Base-by-base conservation (phyloP, 2,329 filamentous ascomycete species). In the Clarireedia monteithiana region DNA sequence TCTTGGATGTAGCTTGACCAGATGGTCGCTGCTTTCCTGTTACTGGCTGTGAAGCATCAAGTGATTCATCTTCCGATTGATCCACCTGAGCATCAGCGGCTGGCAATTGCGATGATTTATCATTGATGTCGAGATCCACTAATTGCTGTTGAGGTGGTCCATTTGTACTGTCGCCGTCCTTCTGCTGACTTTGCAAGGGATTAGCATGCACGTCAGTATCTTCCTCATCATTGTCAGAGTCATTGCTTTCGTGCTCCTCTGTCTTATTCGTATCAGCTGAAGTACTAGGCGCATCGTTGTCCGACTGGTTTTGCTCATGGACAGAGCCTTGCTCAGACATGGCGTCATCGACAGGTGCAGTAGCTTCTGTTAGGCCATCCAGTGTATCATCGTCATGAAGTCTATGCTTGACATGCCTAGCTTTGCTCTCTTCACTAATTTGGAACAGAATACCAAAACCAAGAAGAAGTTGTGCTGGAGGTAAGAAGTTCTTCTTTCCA, bases 401-500 rank as follows among this genome's bases (percentile, higher is more conserved):
- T 54, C 85, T 78, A 68, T 95, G 87, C 69, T 89, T 92, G 44
- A 84, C 77, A 70, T 96, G 91, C 56, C 83, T 87, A 4, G 78
- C 80, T 69, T 90, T 88, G 72, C 91, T 96, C 65, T 91, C 88
- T 55, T 95, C 88, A 65, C 89, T 95, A 52, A 97, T 86, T 65
- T 84, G 86, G 71, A 95, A 99, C 71, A 95, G 78, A 46, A 96
- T 79, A 1, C 85, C 91, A 67, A 97, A 89, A 0, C 94, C 94
- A 34, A 99, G 80, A 1, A 96, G 75, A 27, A 97, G 77, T 66
- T 92, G 91, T 6, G 90, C 86, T 1, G 94, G 92, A 0, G 92
- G 89, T 38, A 99, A 72, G 64, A 88, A 94, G 66, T 96, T 96
- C 75, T 96, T 97, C 73, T 88, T 87, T 2, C 91, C 92, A 39